Evolutionary conservation across 2,329 filamentous ascomycete genomes (phyloP), one percentile per base, ranked within the genome.

Genomic region (Chaetomiaceae sp.): DNA sequence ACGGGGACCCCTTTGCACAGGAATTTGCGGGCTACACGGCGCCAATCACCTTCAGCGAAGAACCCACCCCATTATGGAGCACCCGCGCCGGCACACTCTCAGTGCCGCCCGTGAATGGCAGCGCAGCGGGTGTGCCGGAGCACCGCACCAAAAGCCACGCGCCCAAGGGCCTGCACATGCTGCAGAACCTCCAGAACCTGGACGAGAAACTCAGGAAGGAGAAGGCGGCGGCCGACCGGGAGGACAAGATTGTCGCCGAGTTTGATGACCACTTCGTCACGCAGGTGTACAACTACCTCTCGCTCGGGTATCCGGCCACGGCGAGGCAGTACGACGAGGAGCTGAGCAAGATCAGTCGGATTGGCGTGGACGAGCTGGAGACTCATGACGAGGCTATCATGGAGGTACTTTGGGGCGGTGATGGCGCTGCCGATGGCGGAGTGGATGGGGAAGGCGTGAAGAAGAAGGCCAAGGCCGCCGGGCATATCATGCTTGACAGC

Each of bases 201-300:
- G 75, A 80, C 48, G 77, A 80, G 57, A 73, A 74, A 16, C 66
- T 80, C 14, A 71, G 69, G 53, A 70, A 72, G 53, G 77, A 79
- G 59, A 78, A 78, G 64, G 73, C 68, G 5, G 69, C 71, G 11
- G 74, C 72, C 14, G 77, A 81, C 61, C 69, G 70, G 1, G 73
- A 80, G 58, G 77, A 79, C 47, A 76, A 77, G 62, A 80, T 84
- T 55, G 66, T 72, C 4, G 69, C 71, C 48, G 90, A 96, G 68
- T 95, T 94, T 64, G 77, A 85, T 56, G 89, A 96, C 66, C 76
- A 76, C 3, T 96, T 96, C 67, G 83, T 96, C 51, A 96, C 91
- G 0, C 92, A 97, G 69, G 91, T 97, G 7, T 97, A 95, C 77
- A 96, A 97, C 69, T 97, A 97, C 69, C 78, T 97, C 14, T 95